Evolutionary conservation across 2,329 filamentous ascomycete species (phyloP), one percentile per base, ranked within the genome.

Genomic region (Colletotrichum sp.): DNA sequence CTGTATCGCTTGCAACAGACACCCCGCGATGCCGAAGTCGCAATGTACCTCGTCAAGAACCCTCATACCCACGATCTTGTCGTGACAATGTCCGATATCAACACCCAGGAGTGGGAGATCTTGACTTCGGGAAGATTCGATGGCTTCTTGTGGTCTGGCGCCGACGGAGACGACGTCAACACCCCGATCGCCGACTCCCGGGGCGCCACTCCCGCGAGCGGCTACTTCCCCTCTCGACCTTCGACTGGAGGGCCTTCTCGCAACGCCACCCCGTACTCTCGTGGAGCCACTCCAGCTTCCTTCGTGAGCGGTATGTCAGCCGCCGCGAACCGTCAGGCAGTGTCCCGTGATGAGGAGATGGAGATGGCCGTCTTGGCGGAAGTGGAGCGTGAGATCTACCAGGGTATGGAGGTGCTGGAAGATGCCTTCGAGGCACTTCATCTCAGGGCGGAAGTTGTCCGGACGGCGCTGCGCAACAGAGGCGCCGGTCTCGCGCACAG

Each of bases 351-450:
- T 82, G 96, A 99, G 84, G 96, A 99, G 81, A 95, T 95, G 70
- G 96, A 98, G 83, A 96, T 98, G 80, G 95, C 95, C 1, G 94
- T 95, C 2, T 90, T 98, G 8, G 95, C 95, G 9, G 96, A 98
- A 85, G 93, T 98, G 52, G 96, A 99, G 85, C 92, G 96, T 8
- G 95, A 98, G 81, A 98, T 99, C 74, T 98, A 96, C 85, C 90
- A 92, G 39, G 95, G 96, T 77, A 99, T 99, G 96, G 96, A 99
- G 85, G 93, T 93, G 0, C 90, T 99, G 28, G 96, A 99, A 84
- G 95, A 98, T 82, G 96, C 96, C 0, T 98, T 99, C 80, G 96
- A 99, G 86, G 92, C 92, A 32, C 89, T 99, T n/a, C 96, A 99
- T 82, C 91, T 92, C 79, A 94, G 94, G 81, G 96, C 96, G 3